These are phyloP conservation scores for Solanum hybrid DNA, from an alignment of 305 asterid species.

Conservation along the genomic window DNA sequence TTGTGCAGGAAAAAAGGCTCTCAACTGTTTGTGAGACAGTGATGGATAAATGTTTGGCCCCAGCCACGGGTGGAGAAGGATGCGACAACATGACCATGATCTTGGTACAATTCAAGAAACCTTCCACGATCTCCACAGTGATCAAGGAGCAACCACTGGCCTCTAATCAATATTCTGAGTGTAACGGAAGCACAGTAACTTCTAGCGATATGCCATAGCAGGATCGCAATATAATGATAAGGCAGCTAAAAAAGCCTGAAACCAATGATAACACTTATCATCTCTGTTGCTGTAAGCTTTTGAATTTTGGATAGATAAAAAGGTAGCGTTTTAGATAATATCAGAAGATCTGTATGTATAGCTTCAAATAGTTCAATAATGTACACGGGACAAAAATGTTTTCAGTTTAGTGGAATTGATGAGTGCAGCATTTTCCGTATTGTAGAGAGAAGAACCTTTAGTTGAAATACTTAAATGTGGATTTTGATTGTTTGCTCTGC, in stretches of 20 bases:
- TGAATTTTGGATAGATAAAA: neutral
- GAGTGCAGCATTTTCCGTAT: neutral
- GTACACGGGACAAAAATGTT: neutral
- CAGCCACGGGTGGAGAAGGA: conserved; percentile 79
- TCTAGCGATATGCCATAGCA: neutral
- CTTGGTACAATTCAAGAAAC: conserved; percentile 64
- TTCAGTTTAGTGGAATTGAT: neutral
- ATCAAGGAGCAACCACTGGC: conserved; percentile 21
- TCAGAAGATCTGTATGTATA: neutral
- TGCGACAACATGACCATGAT: conserved; percentile 98
- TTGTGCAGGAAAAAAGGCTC: conserved; percentile 63
- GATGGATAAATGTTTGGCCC: conserved; percentile 78
- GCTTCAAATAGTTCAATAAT: neutral
- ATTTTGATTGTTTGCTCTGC: neutral
- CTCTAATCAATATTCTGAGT: conserved; percentile 17
- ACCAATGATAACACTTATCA: neutral
- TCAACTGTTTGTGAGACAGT: conserved; percentile 71
- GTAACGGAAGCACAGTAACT: neutral
- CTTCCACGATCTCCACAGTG: neutral
- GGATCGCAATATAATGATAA: neutral
- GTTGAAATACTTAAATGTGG: neutral
- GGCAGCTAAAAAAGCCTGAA: neutral
- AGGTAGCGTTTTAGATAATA: neutral
- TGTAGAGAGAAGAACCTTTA: neutral
- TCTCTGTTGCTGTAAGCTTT: neutral